A percentile compares a stretch with the other conserved stretches of the same genome.
These are phyloP conservation scores for Vanderwaltozyma yarrowii DNA, from an alignment of 805 yeast species.

Conservation along the genomic window DNA sequence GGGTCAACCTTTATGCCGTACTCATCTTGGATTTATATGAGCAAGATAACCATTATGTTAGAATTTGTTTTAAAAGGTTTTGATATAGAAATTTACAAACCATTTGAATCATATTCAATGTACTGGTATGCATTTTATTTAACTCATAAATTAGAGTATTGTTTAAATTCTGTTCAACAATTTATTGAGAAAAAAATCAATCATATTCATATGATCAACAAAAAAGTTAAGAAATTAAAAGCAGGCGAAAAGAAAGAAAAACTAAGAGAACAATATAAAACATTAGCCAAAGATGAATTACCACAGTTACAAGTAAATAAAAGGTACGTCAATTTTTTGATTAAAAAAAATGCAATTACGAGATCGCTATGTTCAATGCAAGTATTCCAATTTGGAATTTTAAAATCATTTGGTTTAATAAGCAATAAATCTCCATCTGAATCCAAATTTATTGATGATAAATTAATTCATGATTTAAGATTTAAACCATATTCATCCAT, in stretches of 20 bases:
- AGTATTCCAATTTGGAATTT: constrained; percentile 24
- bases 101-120: constrained; percentile 56
- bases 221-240: constrained; percentile 38
- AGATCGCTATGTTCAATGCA: constrained; percentile 28
- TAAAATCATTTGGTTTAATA: constrained; percentile 18
- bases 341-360: constrained; percentile 16
- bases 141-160: constrained; percentile 36
- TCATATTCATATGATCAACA: constrained; percentile 26
- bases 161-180: constrained; percentile 28
- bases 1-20: constrained; percentile 46
- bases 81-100: constrained; percentile 61
- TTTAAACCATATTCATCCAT: constrained; percentile 73
- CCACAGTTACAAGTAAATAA: constrained; percentile 28
- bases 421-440: constrained; percentile 18
- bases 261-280: constrained; percentile 28
- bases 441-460: constrained; percentile 21
- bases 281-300: constrained; percentile 26
- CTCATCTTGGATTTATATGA: constrained; percentile 56
- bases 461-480: constrained; percentile 42
- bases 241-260: constrained; percentile 41
- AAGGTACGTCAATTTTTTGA: constrained; percentile 18
- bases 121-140: constrained; percentile 59
- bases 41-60: constrained; percentile 61
- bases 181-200: constrained; percentile 29
- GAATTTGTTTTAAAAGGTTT: constrained; percentile 66